These are phyloP conservation scores for Protomyces gravidus DNA, from an alignment of 1,139 yeast species.

Conservation along the genomic window DNA sequence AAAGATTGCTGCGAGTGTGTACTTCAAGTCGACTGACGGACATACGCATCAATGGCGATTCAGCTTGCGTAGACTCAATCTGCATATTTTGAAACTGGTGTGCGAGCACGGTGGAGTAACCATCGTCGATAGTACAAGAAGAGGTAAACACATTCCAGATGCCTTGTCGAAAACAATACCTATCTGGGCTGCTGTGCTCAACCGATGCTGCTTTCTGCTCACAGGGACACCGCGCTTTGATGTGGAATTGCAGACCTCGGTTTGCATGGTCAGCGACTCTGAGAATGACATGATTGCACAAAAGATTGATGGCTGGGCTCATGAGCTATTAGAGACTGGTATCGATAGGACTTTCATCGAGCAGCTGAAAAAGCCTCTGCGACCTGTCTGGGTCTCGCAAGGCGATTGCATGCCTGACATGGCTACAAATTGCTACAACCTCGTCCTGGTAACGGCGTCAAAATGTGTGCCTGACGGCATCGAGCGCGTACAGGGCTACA, in stretches of 20 bases:
- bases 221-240: constrained; percentile 41
- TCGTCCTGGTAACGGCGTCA: constrained; percentile 64
- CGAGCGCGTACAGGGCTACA: constrained; percentile 46
- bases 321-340: constrained; percentile 45
- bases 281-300: constrained; percentile 55
- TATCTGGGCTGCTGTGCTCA: constrained; percentile 83
- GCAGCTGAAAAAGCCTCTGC: constrained; percentile 49
- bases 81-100: constrained; percentile 58
- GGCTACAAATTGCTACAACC: constrained; percentile 43
- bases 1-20: constrained; percentile 49
- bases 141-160: constrained; percentile 82
- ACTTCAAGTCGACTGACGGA: constrained; percentile 89
- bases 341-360: constrained; percentile 43
- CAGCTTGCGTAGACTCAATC: constrained; percentile 64
- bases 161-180: constrained; percentile 82
- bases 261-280: constrained; percentile 51
- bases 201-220: constrained; percentile 41
- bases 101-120: constrained; percentile 48
- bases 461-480: constrained; percentile 54
- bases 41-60: constrained; percentile 78
- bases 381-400: constrained; percentile 63
- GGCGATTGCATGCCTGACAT: constrained; percentile 46
- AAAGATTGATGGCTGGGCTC: constrained; percentile 51
- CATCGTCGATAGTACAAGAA: constrained; percentile 77
- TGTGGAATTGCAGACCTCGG: constrained; percentile 50